These are phyloP conservation scores for Arabidopsis arenosa DNA, from an alignment of 345 rosid species.

Conservation along the genomic window DNA sequence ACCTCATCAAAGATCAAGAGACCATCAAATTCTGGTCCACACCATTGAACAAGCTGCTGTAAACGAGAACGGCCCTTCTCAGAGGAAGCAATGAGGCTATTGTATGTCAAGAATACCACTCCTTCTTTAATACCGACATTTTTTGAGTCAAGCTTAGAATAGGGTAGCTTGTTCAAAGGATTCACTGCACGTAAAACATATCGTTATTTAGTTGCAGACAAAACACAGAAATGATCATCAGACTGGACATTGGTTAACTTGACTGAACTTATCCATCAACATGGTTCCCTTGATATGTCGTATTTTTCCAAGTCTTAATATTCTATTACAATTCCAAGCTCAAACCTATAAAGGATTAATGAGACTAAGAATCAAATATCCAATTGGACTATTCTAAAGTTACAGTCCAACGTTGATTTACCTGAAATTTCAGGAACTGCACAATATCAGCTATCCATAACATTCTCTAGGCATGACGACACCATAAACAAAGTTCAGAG, in stretches of 20 bases:
- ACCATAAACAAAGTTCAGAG: slow-evolving; percentile 14
- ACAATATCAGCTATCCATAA: slow-evolving; percentile 36
- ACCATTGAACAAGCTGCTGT: slow-evolving; percentile 99
- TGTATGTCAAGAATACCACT: slow-evolving; percentile 92
- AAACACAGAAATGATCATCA: slow-evolving; percentile 17
- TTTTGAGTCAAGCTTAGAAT: slow-evolving; percentile 96
- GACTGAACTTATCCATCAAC: slow-evolving; percentile 21
- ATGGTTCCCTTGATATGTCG: background rate
- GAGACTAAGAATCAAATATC: slow-evolving; percentile 12
- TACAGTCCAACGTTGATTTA: background rate
- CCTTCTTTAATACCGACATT: slow-evolving; percentile 90
- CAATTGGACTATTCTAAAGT: background rate
- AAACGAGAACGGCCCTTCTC: slow-evolving; percentile 98
- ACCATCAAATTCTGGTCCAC: slow-evolving; percentile 88
- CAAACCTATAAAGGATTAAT: slow-evolving; percentile 4
- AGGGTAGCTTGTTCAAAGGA: slow-evolving; percentile 94
- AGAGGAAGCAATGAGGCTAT: slow-evolving; percentile 98
- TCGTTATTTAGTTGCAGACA: slow-evolving; percentile 21
- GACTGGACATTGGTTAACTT: slow-evolving; percentile 31
- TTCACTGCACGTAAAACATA: slow-evolving; percentile 70
- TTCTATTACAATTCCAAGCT: background rate
- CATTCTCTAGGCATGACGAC: slow-evolving; percentile 29
- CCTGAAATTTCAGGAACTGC: slow-evolving; percentile 25
- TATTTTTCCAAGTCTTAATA: slow-evolving; percentile 1
- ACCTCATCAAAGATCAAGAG: slow-evolving; percentile 97